Evolutionary conservation across 306 rosid genomes (phyloP), one percentile per base, ranked within the genome.

Genomic region (Rubus parviflorus): DNA sequence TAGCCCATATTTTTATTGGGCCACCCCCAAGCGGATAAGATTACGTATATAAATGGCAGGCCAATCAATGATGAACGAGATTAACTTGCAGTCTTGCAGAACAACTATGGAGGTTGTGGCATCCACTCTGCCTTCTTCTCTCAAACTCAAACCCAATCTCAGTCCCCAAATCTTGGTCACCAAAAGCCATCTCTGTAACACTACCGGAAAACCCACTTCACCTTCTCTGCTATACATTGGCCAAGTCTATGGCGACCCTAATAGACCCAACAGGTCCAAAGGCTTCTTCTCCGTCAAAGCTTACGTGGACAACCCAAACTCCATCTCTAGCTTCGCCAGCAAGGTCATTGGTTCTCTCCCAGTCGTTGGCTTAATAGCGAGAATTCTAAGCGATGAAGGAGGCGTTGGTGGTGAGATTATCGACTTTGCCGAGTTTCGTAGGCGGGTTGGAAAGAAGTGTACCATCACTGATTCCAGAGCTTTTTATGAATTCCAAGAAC

Each of bases 331-430:
- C 54, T 86, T 94, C 23, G 93, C 86, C 46, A 95, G 20, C 83
- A 92, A 83, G 78, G 92, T 95, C 80, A 85, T 95, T 45, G 98
- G 98, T 6, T 88, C 97, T 2, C 96, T 95, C 40, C 98, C 98
- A 0, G 92, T 95, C 2, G 86, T 92, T 40, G 97, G 97, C 3
- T 86, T 95, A 20, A 74, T 92, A 41, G 98, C 97, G 4, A 89
- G 97, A 41, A 92, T 95, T 52, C 19, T 92, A 12, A 89, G 89
- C 64, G 92, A 89, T 23, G 98, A 95, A 85, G 98, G 98, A 46
- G 97, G 98, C 64, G 92, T 95, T 22, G 98, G 97, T 3, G 81
- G 74, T 70, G 97, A 95, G 81, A 53, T 86, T 3, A 69, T 95
- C 35, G 97, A 95, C 75, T 95, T 95, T 58, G 97, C 97, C 1